Conservation (phyloP, 2,329 filamentous ascomycete species). For the Xylaria sp. region DNA sequence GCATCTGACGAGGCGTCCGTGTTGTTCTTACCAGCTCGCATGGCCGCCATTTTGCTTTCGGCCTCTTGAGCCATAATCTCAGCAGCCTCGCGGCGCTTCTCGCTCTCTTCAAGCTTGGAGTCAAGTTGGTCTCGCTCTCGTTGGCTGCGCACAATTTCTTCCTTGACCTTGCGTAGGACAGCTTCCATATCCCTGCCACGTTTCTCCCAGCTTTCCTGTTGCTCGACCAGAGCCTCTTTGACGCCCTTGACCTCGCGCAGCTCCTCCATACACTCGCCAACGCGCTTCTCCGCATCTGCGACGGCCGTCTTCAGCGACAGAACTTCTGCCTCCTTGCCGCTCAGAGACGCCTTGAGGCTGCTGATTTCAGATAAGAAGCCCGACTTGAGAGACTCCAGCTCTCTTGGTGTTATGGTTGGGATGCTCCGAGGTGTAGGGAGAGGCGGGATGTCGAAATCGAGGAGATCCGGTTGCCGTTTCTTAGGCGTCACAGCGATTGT, state of each 20-base stretch:
- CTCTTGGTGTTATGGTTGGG: constrained; percentile 88
- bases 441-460: constrained; percentile 94
- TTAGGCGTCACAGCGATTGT: constrained; percentile 58
- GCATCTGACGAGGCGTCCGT: constrained; percentile 49
- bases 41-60: constrained; percentile 78
- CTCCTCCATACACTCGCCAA: constrained; percentile 85
- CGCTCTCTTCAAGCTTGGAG: constrained; percentile 79
- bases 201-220: constrained; percentile 85
- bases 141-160: constrained; percentile 82
- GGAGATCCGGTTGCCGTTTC: constrained; percentile 72
- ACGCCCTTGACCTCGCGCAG: constrained; percentile 79
- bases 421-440: constrained; percentile 91
- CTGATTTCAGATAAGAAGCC: constrained; percentile 92
- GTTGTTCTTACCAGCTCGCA: constrained; percentile 70
- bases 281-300: constrained; percentile 89
- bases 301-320: constrained; percentile 87
- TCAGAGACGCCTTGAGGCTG: constrained; percentile 89
- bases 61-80: constrained; percentile 82
- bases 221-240: constrained; percentile 77
- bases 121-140: constrained; percentile 84
- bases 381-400: constrained; percentile 93
- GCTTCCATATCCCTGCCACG: constrained; percentile 87
- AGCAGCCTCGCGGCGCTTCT: constrained; percentile 77
- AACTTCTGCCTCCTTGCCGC: constrained; percentile 92
- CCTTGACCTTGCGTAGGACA: constrained; percentile 80